A percentile compares a stretch with the other conserved stretches of the same genome.
These are phyloP conservation scores for Xylaria sp. DNA, from an alignment of 2,329 filamentous ascomycete genomes.

Conservation along the genomic window DNA sequence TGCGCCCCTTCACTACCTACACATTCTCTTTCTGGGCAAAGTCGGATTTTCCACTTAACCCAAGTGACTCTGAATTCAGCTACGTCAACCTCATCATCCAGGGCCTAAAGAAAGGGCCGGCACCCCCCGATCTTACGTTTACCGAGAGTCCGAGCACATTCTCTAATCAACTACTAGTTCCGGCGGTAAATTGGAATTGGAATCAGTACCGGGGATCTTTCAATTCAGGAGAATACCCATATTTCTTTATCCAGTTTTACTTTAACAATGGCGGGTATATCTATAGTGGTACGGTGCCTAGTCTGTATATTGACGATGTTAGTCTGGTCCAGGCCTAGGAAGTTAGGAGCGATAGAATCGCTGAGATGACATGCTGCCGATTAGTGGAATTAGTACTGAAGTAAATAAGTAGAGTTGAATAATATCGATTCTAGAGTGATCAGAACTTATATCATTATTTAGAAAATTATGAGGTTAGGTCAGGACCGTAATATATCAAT, in stretches of 20 bases:
- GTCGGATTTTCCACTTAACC: constrained; percentile 15
- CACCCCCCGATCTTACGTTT: constrained; percentile 17
- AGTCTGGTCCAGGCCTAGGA: constrained; percentile 26
- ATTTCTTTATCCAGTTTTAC: constrained; percentile 33
- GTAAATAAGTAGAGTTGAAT: too few relatives aligned
- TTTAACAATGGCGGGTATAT: constrained; percentile 30
- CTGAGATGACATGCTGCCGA: too few relatives aligned
- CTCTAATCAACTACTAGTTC: constrained; percentile 19
- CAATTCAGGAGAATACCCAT: constrained; percentile 33
- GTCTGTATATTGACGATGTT: constrained; percentile 31
- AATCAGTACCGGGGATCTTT: constrained; percentile 27
- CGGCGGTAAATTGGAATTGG: constrained; percentile 27
- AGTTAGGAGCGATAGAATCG: too few relatives aligned
- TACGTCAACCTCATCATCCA: constrained; percentile 30
- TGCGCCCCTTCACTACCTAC: constrained; percentile 28
- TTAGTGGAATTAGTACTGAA: too few relatives aligned
- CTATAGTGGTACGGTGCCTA: constrained; percentile 28
- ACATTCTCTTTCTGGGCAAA: constrained; percentile 31
- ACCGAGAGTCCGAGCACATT: constrained; percentile 30
- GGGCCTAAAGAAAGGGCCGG: constrained; percentile 29
- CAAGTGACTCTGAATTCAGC: constrained; percentile 24
- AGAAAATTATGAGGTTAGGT: too few relatives aligned
- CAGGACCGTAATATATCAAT: too few relatives aligned
- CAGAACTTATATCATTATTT: too few relatives aligned
- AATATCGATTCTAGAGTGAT: too few relatives aligned